Percentiles rank a stretch among this genome's conserved stretches.
Conservation (phyloP, 2,329 filamentous ascomycete genomes). For the Dactylellina haptotyla region DNA sequence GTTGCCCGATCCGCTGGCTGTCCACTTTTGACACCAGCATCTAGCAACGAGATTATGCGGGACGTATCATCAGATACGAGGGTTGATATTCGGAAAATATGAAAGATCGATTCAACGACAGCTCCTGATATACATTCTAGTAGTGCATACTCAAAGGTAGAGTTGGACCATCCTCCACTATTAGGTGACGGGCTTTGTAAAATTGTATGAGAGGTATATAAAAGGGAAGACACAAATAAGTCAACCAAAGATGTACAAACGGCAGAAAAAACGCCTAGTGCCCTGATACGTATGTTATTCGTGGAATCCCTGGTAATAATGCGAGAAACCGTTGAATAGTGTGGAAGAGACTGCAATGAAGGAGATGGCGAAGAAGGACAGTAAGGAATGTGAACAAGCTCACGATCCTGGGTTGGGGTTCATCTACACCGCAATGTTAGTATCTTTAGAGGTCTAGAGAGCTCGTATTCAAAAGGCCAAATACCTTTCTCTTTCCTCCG, state of each 20-base stretch:
- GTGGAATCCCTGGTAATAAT: slow-evolving; percentile 13
- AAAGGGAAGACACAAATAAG: slow-evolving; percentile 35
- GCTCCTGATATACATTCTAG: slow-evolving; percentile 51
- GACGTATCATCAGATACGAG: no score
- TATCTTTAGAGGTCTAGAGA: not conserved
- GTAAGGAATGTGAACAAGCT: slow-evolving; percentile 5
- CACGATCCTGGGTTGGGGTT: slow-evolving; percentile 75
- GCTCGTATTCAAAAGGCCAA: slow-evolving; percentile 57
- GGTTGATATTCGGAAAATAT: no score
- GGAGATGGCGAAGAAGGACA: slow-evolving; percentile 25
- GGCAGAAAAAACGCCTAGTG: slow-evolving; percentile 52
- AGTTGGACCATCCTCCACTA: slow-evolving; percentile 37
- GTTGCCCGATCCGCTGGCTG: no score
- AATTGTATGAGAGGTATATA: slow-evolving; percentile 49
- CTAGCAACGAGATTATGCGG: no score
- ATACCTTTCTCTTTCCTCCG: slow-evolving; percentile 97
- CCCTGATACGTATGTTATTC: slow-evolving; percentile 40
- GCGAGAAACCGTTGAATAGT: slow-evolving; percentile 17
- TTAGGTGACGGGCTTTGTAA: slow-evolving; percentile 43
- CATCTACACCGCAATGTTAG: slow-evolving; percentile 68
- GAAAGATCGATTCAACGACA: slow-evolving; percentile 45
- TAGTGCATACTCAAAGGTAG: slow-evolving; percentile 40
- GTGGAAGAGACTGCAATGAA: slow-evolving; percentile 15
- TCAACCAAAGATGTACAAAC: slow-evolving; percentile 51
- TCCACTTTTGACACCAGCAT: no score